phyloP scores from a whole-genome alignment of 1,284 basidiomycete species.

The Phellopilus nigrolimitatus region DNA sequence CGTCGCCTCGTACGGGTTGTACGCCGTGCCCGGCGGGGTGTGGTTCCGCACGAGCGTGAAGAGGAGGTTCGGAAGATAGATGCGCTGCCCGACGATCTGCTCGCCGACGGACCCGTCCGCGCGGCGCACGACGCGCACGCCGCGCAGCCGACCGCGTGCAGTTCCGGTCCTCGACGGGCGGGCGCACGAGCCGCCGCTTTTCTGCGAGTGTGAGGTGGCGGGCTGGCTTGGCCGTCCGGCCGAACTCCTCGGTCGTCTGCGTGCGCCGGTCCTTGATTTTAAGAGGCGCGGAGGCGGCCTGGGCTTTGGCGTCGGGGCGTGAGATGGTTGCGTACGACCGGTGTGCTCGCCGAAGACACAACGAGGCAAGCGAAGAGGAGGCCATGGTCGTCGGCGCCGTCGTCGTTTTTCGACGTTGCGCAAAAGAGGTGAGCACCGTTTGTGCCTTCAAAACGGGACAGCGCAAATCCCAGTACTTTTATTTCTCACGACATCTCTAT shows the following conservation, averaged over 20 bases:
- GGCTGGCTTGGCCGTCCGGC: neutral
- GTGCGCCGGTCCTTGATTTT: constrained; percentile 16
- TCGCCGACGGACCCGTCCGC: constrained; percentile 38
- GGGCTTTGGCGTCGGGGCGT: neutral
- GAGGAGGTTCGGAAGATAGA: constrained; percentile 87
- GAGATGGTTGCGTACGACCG: constrained; percentile 17
- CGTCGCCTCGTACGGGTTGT: constrained; percentile 93
- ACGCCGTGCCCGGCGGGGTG: constrained; percentile 71
- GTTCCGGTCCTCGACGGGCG: neutral
- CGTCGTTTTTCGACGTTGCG: neutral
- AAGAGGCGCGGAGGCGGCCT: constrained; percentile 15
- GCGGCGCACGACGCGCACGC: constrained; percentile 39
- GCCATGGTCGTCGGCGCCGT: constrained; percentile 4
- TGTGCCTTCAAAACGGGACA: neutral
- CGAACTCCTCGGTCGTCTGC: constrained; percentile 1
- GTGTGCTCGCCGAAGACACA: constrained; percentile 5
- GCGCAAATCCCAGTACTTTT: neutral
- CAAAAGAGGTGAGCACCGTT: neutral
- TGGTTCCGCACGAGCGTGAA: constrained; percentile 84
- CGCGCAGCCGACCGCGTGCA: constrained; percentile 48
- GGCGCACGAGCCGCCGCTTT: constrained; percentile 7
- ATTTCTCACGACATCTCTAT: neutral
- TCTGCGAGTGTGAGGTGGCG: constrained; percentile 3
- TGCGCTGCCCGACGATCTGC: constrained; percentile 69
- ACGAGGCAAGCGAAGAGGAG: neutral